Conservation (phyloP, 176 grass and related monocot genomes). For the Eragrostis curvula region DNA sequence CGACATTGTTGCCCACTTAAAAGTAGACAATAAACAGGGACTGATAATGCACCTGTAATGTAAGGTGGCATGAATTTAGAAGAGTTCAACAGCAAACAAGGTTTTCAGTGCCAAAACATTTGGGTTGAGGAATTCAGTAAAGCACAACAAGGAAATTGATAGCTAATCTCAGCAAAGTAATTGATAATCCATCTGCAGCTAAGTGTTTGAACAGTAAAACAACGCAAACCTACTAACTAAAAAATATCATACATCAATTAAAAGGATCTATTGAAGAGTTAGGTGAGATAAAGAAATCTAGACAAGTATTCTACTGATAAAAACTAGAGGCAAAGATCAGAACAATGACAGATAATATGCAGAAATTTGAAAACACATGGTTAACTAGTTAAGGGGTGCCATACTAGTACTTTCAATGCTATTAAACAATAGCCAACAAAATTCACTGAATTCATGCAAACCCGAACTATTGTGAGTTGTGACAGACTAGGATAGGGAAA, state of each 20-base stretch:
- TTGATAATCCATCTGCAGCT: conserved; percentile 11
- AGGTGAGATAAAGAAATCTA: not conserved
- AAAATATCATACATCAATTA: not conserved
- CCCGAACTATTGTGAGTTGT: no score
- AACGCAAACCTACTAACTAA: not conserved
- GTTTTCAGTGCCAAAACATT: not conserved
- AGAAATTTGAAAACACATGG: not conserved
- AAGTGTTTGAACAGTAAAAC: not conserved
- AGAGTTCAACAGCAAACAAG: not conserved
- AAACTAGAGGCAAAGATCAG: not conserved
- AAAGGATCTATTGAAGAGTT: not conserved
- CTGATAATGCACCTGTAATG: conserved; percentile 31
- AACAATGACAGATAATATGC: not conserved
- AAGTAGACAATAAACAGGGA: conserved; percentile 13
- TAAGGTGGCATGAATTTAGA: conserved; percentile 23
- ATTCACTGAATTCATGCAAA: not conserved
- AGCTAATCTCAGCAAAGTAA: not conserved
- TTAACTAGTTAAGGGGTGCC: not conserved
- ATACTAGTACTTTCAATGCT: not conserved
- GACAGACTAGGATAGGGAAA: no score
- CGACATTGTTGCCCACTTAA: conserved; percentile 55
- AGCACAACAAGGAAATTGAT: not conserved
- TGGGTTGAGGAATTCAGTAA: conserved; percentile 15
- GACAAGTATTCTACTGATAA: not conserved
- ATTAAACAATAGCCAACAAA: not conserved